Evolutionary conservation across 1,139 yeast genomes (phyloP).

Genomic region (Debaryomyces sp.): DNA sequence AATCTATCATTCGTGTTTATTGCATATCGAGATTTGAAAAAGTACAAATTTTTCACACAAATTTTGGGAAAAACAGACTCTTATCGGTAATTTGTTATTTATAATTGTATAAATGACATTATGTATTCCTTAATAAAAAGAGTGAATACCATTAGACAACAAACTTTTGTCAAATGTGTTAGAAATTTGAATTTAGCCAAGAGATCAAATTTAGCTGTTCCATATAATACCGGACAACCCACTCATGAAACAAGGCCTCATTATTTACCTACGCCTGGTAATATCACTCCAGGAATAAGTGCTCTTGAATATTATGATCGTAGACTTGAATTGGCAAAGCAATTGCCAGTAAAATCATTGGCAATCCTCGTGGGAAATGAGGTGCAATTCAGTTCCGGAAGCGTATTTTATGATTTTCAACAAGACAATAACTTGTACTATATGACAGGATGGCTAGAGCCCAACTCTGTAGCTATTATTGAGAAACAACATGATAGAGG

Average conservation of each 20-base stretch:
- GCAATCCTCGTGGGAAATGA: constrained; percentile 77
- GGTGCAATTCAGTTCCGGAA: constrained; percentile 79
- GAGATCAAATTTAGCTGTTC: constrained; percentile 22
- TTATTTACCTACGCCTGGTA: constrained; percentile 69
- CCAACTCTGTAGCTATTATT: constrained; percentile 75
- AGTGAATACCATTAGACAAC: not conserved
- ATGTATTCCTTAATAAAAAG: not conserved
- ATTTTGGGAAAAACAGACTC: not conserved
- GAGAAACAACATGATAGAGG: constrained; percentile 58
- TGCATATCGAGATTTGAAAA: not conserved
- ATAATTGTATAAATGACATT: not conserved
- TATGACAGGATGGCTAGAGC: constrained; percentile 92
- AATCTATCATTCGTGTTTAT: not conserved
- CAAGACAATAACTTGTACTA: constrained; percentile 89
- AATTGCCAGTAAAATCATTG: constrained; percentile 64
- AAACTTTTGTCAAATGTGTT: not conserved
- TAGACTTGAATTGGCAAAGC: constrained; percentile 56
- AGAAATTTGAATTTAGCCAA: constrained; percentile 9
- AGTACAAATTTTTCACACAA: constrained; percentile 6
- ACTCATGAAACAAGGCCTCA: constrained; percentile 81
- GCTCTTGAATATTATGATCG: constrained; percentile 82
- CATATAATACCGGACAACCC: constrained; percentile 75
- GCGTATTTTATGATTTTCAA: constrained; percentile 89
- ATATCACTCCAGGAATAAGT: constrained; percentile 84
- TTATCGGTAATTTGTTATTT: not conserved